Conservation (phyloP, 441 rosid genomes). For the Pelargonium cotyledonis region DNA sequence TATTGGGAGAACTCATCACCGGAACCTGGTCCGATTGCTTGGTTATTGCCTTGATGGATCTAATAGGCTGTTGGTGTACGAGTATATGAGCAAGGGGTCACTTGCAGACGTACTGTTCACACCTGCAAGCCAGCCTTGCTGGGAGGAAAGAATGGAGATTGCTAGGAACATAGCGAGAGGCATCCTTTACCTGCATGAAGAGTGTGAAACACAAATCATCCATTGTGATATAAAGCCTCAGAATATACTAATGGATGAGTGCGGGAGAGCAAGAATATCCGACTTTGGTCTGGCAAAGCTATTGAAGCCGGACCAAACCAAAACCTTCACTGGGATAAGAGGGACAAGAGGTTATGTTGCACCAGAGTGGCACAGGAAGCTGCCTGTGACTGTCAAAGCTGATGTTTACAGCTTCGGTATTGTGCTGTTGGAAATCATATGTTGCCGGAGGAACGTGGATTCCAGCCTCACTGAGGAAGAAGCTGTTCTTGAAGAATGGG, state of each 20-base stretch:
- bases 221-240: conserved; percentile 37
- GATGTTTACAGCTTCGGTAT: conserved; percentile 35
- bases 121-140: background rate
- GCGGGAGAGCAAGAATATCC: conserved; percentile 19
- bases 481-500: conserved; percentile 25
- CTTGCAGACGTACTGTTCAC: conserved; percentile 22
- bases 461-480: conserved; percentile 13
- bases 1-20: conserved; percentile 22
- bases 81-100: conserved; percentile 34
- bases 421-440: conserved; percentile 28
- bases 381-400: conserved; percentile 24
- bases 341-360: conserved; percentile 29
- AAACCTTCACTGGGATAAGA: conserved; percentile 18
- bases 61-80: conserved; percentile 31
- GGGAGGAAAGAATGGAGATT: conserved; percentile 24
- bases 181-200: conserved; percentile 30
- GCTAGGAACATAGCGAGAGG: conserved; percentile 28
- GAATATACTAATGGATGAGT: conserved; percentile 27
- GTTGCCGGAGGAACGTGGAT: conserved; percentile 21
- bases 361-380: conserved; percentile 31
- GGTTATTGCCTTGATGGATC: conserved; percentile 25
- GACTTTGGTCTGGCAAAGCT: conserved; percentile 34
- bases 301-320: conserved; percentile 29
- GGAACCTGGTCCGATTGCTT: conserved; percentile 19
- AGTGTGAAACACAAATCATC: conserved; percentile 30